These are phyloP conservation scores for Ilex aquifolium DNA, from an alignment of 257 asterid species.

Conservation along the genomic window DNA sequence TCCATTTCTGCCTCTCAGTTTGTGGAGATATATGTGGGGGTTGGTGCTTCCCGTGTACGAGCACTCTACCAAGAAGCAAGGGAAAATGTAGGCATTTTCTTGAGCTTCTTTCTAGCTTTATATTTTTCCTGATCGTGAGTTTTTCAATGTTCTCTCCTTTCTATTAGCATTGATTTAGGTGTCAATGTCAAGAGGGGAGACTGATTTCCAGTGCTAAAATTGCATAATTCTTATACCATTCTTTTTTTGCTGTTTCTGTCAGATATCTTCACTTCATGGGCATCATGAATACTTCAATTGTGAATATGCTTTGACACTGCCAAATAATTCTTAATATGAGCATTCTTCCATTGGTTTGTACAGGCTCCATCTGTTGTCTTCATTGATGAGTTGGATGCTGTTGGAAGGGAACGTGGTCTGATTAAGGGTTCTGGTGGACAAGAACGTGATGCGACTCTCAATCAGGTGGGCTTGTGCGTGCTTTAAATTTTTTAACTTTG, in stretches of 20 bases:
- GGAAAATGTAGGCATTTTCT: conserved; percentile 59
- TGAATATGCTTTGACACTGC: too few relatives aligned
- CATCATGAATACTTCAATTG: too few relatives aligned
- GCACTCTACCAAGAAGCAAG: conserved; percentile 96
- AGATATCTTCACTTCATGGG: not conserved
- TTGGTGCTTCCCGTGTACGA: conserved; percentile 98
- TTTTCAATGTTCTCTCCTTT: not conserved
- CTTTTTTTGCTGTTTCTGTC: not conserved
- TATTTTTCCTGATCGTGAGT: not conserved
- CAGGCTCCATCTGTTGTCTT: conserved; percentile 98
- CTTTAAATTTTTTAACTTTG: conserved; percentile 1
- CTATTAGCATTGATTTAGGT: not conserved
- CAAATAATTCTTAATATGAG: not conserved
- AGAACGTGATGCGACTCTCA: conserved; percentile 97
- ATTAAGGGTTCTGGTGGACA: conserved; percentile 93
- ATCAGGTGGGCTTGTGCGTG: conserved; percentile 57
- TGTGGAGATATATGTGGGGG: conserved; percentile 95
- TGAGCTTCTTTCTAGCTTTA: conserved; percentile 1
- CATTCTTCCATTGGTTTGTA: conserved; percentile 16
- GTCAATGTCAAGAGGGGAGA: too few relatives aligned
- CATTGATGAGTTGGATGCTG: conserved; percentile 98
- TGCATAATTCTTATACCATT: not conserved
- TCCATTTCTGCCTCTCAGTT: conserved; percentile 98
- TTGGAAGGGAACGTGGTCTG: conserved; percentile 93
- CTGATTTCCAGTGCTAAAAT: not conserved